Percentiles rank a stretch among this genome's conserved stretches.
Conservation (phyloP, 164 flowering plant species). For the Magnolia officinalis region DNA sequence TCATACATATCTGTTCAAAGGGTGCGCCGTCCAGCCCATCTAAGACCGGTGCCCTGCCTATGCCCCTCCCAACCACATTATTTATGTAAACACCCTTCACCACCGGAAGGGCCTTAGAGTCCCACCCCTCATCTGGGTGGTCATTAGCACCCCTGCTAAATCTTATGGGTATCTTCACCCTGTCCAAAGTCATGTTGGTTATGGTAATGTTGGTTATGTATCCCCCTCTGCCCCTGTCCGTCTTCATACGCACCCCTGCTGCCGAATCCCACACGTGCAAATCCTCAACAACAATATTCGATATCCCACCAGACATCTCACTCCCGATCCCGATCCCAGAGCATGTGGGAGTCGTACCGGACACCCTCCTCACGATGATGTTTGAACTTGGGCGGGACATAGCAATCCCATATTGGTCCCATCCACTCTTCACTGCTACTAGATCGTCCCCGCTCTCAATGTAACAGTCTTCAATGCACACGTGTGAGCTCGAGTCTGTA, state of each 20-base stretch:
- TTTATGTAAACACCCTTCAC: slow-evolving; percentile 66
- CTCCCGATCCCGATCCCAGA: slow-evolving; percentile 98
- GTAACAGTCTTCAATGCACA: slow-evolving; percentile 92
- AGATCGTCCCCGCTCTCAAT: slow-evolving; percentile 99
- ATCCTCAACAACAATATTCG: slow-evolving; percentile 60
- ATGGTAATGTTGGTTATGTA: slow-evolving; percentile 69
- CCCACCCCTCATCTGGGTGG: slow-evolving; percentile 90
- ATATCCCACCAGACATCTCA: slow-evolving; percentile 98
- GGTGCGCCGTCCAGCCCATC: slow-evolving; percentile 63
- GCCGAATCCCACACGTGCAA: slow-evolving; percentile 72
- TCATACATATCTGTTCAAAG: slow-evolving; percentile 67
- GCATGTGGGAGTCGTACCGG: slow-evolving; percentile 97
- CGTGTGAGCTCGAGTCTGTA: slow-evolving; percentile 78
- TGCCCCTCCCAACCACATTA: slow-evolving; percentile 53
- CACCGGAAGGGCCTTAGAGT: slow-evolving; percentile 70
- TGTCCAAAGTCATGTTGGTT: slow-evolving; percentile 61
- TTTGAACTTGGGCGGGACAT: slow-evolving; percentile 83
- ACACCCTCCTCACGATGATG: slow-evolving; percentile 70
- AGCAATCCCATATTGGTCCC: slow-evolving; percentile 94
- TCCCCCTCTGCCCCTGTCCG: slow-evolving; percentile 93
- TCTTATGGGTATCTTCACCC: slow-evolving; percentile 82
- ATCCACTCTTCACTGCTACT: slow-evolving; percentile 95
- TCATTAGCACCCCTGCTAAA: slow-evolving; percentile 93
- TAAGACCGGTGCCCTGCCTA: slow-evolving; percentile 62
- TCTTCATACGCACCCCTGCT: slow-evolving; percentile 87